Base-by-base conservation (phyloP, 2,329 filamentous ascomycete genomes). In the Colletotrichum endophyticum region DNA sequence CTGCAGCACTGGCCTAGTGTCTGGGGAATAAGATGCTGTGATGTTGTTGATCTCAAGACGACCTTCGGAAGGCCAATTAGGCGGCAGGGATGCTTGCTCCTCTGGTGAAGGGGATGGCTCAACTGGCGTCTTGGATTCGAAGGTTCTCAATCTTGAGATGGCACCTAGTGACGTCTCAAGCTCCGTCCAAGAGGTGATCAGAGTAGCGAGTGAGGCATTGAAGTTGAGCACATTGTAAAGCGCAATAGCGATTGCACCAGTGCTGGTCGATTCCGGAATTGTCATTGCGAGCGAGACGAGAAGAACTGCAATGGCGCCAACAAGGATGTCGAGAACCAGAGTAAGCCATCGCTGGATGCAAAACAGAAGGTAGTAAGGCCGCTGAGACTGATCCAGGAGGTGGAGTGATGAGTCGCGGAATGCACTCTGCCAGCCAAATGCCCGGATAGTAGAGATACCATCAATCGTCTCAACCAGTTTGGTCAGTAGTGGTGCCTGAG, bases 271-370 rank as follows among this genome's bases (percentile, higher is more conserved):
- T 2, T 72, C 70, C 2, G 68, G 68, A 2, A 75, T 76, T 8
- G 75, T 39, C 36, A 73, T 59, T 15, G 63, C 70, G 2, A 76
- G 36, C 2, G 70, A 68, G 0, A 80, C 78, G 9, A 82, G 78
- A 2, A 79, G 76, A n/a, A 80, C 62, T 1, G 80, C 80, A 2
- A 78, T 63, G 1, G 70, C 79, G 8, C 68, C 75, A 13, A 81
- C 80, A 25, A 76, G 30, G 4, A 91, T 79, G 74, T 90, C 88
- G 12, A 91, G 79, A 1, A 88, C 87, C 3, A 91, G 79, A 0
- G 83, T 86, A 2, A 90, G 81, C 88, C 88, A 91, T 28, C 86
- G 82, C 76, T 90, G 89, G 16, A 90, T 86, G 25, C 86, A 85
- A 72, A 84, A 87, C 12, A 90, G 83, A 8, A 89, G 81, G 73